Conservation (phyloP, 192 early-diverging fungal species). For the Backusella luteola region DNA sequence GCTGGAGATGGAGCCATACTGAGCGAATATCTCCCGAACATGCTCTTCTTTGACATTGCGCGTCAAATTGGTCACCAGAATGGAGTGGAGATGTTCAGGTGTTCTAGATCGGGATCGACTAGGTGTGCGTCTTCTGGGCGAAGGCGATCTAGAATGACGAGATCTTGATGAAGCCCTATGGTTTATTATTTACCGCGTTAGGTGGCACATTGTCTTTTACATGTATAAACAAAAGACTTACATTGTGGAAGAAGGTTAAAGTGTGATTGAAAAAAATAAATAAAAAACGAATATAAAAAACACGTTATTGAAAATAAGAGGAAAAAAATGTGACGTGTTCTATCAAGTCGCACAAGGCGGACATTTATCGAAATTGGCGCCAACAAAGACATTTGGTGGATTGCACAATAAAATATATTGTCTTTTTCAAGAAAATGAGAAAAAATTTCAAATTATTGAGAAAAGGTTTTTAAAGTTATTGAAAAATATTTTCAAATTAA, state of each 20-base stretch:
- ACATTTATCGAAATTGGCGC: no score
- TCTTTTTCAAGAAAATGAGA: no score
- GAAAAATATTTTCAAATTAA: no score
- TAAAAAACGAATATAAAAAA: neutral
- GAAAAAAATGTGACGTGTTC: constrained; percentile 2
- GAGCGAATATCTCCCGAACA: constrained; percentile 41
- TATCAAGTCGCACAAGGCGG: no score
- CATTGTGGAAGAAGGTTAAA: neutral
- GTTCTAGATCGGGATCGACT: constrained; percentile 25
- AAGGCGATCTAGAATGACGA: constrained; percentile 28
- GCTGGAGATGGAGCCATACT: constrained; percentile 30
- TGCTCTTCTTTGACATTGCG: constrained; percentile 45
- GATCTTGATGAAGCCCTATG: constrained; percentile 23
- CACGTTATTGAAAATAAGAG: neutral
- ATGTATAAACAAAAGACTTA: neutral
- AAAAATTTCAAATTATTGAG: no score
- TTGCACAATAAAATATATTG: no score
- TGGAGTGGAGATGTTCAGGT: constrained; percentile 3
- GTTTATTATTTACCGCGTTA: neutral
- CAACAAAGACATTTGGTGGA: no score
- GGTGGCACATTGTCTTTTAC: neutral
- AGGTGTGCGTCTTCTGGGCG: constrained; percentile 21
- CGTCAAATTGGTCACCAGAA: constrained; percentile 37
- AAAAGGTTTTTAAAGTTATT: no score
- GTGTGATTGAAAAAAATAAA: neutral